Evolutionary conservation across 345 rosid species (phyloP), one percentile per base, ranked within the genome.

Genomic region (Schrenkiella parvula): DNA sequence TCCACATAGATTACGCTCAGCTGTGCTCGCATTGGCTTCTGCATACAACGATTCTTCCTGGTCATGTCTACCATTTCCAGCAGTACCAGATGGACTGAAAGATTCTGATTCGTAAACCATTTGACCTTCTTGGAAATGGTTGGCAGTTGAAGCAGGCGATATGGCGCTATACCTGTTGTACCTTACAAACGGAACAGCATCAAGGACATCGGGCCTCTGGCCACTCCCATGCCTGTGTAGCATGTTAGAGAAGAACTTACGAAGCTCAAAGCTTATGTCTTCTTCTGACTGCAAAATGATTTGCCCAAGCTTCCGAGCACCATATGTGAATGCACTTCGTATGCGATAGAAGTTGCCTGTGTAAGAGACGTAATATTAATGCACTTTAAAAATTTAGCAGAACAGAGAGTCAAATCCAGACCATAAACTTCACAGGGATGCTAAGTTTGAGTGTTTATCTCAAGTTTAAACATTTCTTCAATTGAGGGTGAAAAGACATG

Each of bases 241-340:
- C 58, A 90, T 85, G 80, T 88, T 89, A 1, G 87, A 78, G 74
- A 93, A 91, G 71, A 90, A 89, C 67, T 85, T 90, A 42, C 64
- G 58, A 58, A 93, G 91, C 76, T 86, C 90, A 61, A 73, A 56
- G 31, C 78, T 75, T 66, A 88, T 61, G 74, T 74, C 75, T 78
- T 82, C 88, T 63, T 80, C 86, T 57, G 85, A 80, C 70, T 79
- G 83, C 62, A 80, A 84, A 60, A 91, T 76, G 56, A 93, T 83
- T 41, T 22, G 73, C 25, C 88, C 91, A 70, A 93, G 97, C 75
- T 91, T 93, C 41, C 87, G 89, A 54, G 90, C 95, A 54, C 98
- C 97, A 81, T 86, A 88, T 54, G 81, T 86, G 79, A 93, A 93
- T 50, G 98, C 98, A 79, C 90, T 86, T 80, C 88, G 82, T 72